phyloP scores from a whole-genome alignment of 2,329 filamentous ascomycete genomes.

The Ceratocystis variospora region DNA sequence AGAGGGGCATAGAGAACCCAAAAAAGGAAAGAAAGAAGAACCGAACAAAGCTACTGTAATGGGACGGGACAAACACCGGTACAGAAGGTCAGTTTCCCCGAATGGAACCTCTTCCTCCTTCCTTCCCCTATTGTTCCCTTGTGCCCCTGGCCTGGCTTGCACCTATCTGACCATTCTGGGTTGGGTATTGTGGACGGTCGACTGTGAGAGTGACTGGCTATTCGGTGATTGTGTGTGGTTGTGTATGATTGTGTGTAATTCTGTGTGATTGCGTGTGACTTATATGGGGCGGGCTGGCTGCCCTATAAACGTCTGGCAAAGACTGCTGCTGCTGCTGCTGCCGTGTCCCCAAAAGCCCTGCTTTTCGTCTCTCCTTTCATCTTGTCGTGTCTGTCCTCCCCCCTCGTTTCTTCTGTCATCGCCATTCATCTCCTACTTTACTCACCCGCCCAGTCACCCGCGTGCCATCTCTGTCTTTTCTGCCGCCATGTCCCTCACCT shows the following conservation, averaged over 20 bases:
- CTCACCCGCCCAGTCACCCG: conserved; percentile 15
- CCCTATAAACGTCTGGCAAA: no score
- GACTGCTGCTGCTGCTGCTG: no score
- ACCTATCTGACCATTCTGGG: no score
- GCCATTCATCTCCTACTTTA: conserved; percentile 4
- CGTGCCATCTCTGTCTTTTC: conserved; percentile 5
- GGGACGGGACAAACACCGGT: not conserved
- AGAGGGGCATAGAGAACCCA: not conserved
- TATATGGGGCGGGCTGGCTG: no score
- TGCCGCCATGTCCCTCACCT: conserved; percentile 38
- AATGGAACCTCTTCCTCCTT: not conserved
- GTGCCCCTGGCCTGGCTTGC: not conserved
- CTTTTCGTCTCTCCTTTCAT: not conserved
- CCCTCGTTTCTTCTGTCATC: not conserved
- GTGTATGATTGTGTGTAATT: no score
- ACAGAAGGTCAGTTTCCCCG: not conserved
- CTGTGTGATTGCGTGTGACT: no score
- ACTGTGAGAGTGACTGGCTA: no score
- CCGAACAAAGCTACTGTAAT: not conserved
- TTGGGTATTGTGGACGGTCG: no score
- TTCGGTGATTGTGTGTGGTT: no score
- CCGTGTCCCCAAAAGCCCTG: not conserved
- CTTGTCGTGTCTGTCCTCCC: not conserved
- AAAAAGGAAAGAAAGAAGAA: not conserved
- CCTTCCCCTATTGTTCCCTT: not conserved